Base-by-base conservation (phyloP, 495 filamentous ascomycete genomes). In the Durotheca rogersii region DNA sequence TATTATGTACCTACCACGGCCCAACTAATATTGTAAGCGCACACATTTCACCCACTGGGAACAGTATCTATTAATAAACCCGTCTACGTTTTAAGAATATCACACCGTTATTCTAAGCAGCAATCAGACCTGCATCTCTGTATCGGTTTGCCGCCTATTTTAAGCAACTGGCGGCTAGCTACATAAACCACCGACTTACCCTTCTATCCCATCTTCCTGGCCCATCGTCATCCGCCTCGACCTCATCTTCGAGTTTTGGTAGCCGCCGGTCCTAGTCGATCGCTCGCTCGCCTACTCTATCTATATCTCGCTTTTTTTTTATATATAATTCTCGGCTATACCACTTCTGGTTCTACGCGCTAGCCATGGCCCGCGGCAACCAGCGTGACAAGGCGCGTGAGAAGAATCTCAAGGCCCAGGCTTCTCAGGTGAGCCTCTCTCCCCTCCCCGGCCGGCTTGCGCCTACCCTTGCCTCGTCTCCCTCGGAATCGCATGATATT, bases 331-430 rank as follows among this genome's bases (percentile, higher is more conserved):
- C 4, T 9, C 23, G 23, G 4, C n/a, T n/a, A n/a, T 27, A 27
- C 23, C 23, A 9, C 23, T 27, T 4, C 23, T 14, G 20, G 15
- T 34, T 45, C 16, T 47, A 44, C 23, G 41, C 16, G 30, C 9
- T 41, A 51, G 79, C 66, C 25, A 96, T 96, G 90, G 82, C 90
- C 48, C 87, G 90, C 66, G 90, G 90, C 56, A 96, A 96, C 66
- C 90, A 96, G 77, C 82, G 90, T 63, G 90, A 95, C 44, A 87
- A 87, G 69, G 88, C 86, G 62, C 87, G 90, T 49, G 86, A 87
- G 70, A 90, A 89, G 71, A 84, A 77, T 61, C 79, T 81, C 66
- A 89, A 91, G 76, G 81, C 82, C 64, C 64, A 73, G 39, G 72
- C 77, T 20, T 53, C 64, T 16, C 49, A 72, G 69, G 85, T 86